Evolutionary conservation across 495 filamentous ascomycete species (phyloP).

Genomic region (Podospora conica): DNA sequence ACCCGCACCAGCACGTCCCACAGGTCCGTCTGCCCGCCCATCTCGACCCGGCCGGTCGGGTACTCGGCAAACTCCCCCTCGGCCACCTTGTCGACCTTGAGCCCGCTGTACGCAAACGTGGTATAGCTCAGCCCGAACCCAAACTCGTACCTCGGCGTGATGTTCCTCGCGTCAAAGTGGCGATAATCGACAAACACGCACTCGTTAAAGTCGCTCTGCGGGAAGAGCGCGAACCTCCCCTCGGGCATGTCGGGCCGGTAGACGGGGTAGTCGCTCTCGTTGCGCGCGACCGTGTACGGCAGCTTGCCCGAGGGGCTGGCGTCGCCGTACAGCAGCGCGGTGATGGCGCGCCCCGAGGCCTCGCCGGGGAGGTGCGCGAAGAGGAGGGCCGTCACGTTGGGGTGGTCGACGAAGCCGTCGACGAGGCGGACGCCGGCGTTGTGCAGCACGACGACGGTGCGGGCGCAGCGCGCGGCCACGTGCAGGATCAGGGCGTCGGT

Average conservation of each 20-base stretch:
- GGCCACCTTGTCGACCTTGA: slow-evolving; percentile 28
- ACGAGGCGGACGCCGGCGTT: slow-evolving; percentile 53
- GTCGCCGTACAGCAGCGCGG: slow-evolving; percentile 55
- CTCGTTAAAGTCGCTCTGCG: slow-evolving; percentile 60
- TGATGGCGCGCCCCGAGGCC: slow-evolving; percentile 51
- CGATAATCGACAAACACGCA: slow-evolving; percentile 63
- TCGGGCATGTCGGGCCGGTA: slow-evolving; percentile 30
- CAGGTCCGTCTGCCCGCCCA: slow-evolving; percentile 54
- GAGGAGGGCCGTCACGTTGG: slow-evolving; percentile 58
- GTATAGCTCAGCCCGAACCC: slow-evolving; percentile 69
- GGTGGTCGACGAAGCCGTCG: slow-evolving; percentile 53
- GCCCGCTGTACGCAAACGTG: slow-evolving; percentile 48
- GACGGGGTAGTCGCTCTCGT: slow-evolving; percentile 55
- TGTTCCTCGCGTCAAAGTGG: slow-evolving; percentile 56
- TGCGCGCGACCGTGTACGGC: slow-evolving; percentile 64
- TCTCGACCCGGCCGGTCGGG: slow-evolving; percentile 36
- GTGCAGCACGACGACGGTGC: slow-evolving; percentile 59
- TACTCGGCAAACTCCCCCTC: slow-evolving; percentile 17
- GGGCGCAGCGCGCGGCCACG: slow-evolving; percentile 50
- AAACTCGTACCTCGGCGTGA: slow-evolving; percentile 62
- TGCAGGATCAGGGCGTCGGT: slow-evolving; percentile 51
- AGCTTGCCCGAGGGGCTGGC: slow-evolving; percentile 57
- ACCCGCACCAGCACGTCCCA: slow-evolving; percentile 53
- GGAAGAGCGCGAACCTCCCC: slow-evolving; percentile 37
- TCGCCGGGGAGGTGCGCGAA: slow-evolving; percentile 58